Percentiles rank a stretch among this genome's conserved stretches.
phyloP scores from a whole-genome alignment of 768 basidiomycete genomes.

The Thelephora aurantiotincta region DNA sequence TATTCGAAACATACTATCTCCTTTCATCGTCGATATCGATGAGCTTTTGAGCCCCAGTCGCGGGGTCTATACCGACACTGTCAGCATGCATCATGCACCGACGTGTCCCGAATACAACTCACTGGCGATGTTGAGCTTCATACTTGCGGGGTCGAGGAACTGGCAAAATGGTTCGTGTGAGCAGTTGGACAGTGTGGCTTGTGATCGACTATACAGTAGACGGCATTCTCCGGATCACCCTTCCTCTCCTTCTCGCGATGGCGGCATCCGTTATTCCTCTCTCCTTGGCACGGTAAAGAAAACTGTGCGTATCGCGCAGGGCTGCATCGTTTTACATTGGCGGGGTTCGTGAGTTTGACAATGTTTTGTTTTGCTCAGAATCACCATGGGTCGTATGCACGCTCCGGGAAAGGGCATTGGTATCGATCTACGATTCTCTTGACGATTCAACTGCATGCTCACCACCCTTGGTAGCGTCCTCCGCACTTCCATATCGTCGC shows the following conservation, averaged over 20 bases:
- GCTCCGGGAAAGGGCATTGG: constrained; percentile 99
- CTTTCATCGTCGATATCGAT: constrained; percentile 90
- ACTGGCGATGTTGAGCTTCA: constrained; percentile 99
- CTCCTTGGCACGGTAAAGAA: constrained; percentile 15
- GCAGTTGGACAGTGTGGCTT: constrained; percentile 5
- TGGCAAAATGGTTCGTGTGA: constrained; percentile 6
- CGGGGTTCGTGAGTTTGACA: neutral
- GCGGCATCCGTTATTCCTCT: neutral
- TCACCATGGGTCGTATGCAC: constrained; percentile 93
- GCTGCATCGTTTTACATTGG: neutral
- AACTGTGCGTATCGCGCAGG: constrained; percentile 20
- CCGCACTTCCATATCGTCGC: constrained; percentile 95
- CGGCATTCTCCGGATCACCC: constrained; percentile 18
- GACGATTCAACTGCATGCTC: constrained; percentile 2
- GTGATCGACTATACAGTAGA: constrained; percentile 16
- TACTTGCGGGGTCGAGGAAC: constrained; percentile 25
- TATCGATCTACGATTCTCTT: constrained; percentile 19
- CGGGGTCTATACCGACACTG: constrained; percentile 52
- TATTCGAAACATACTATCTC: constrained; percentile 41
- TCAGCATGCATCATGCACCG: constrained; percentile 3
- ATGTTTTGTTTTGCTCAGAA: constrained; percentile 10
- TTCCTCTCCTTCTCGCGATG: constrained; percentile 8
- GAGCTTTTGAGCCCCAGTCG: constrained; percentile 94
- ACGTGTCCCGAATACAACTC: constrained; percentile 19
- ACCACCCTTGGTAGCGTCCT: constrained; percentile 43